These are phyloP conservation scores for Talaromyces stipitatus DNA, from an alignment of 495 filamentous ascomycete species.

Conservation along the genomic window DNA sequence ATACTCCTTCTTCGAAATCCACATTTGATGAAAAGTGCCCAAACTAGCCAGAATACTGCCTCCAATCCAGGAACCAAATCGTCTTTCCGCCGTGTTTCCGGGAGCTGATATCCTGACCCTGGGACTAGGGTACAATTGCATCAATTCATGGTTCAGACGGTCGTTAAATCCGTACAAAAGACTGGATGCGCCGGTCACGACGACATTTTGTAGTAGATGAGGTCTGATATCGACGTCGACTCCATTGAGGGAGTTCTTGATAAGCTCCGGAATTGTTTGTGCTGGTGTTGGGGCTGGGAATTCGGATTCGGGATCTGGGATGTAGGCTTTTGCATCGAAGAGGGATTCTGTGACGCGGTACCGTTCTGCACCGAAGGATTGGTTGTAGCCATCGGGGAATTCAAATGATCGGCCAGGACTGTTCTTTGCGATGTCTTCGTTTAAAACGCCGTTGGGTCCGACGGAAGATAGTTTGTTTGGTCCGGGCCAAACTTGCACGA, in stretches of 20 bases:
- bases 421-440: conserved; percentile 58
- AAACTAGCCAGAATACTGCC: conserved; percentile 93
- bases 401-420: conserved; percentile 81
- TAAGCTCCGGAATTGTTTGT: conserved; percentile 71
- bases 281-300: conserved; percentile 50
- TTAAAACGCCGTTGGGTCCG: conserved; percentile 48
- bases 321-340: conserved; percentile 67
- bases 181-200: conserved; percentile 81
- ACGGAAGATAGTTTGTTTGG: conserved; percentile 57
- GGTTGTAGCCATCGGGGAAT: conserved; percentile 92
- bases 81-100: conserved; percentile 75
- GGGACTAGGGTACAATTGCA: conserved; percentile 67
- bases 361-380: conserved; percentile 82
- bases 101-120: conserved; percentile 78
- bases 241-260: conserved; percentile 64
- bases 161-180: conserved; percentile 86
- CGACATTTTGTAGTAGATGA: conserved; percentile 76
- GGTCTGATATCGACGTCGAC: conserved; percentile 88
- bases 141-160: conserved; percentile 75
- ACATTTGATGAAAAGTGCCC: conserved; percentile 99
- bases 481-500: conserved; percentile 89
- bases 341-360: conserved; percentile 79
- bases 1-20: conserved; percentile 73
- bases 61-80: conserved; percentile 91
- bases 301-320: conserved; percentile 32